phyloP scores from a whole-genome alignment of 192 early-diverging fungal species.

The Coemansia sp. region DNA sequence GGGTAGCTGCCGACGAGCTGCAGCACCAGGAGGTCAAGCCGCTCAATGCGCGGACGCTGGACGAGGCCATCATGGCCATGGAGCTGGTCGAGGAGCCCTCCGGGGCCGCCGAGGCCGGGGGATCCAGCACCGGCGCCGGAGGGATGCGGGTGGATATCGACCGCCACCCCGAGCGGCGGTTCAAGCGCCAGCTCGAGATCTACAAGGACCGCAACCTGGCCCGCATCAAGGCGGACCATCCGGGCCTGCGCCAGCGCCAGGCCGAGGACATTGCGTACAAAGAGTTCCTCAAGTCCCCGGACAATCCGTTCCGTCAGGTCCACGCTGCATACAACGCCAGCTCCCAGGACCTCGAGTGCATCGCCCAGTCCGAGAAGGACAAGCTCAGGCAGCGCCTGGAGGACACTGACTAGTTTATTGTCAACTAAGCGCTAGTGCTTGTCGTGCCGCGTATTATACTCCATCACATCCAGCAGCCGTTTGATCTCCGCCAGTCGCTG shows the following conservation, averaged over 20 bases:
- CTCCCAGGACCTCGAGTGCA: slow-evolving; percentile 51
- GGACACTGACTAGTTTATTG: not conserved
- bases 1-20: slow-evolving; percentile 1
- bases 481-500: slow-evolving; percentile 26
- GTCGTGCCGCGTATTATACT: slow-evolving; percentile 29
- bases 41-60: slow-evolving; percentile 75
- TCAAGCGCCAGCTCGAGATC: slow-evolving; percentile 66
- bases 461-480: slow-evolving; percentile 40
- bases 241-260: slow-evolving; percentile 69
- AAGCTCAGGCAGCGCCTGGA: slow-evolving; percentile 23
- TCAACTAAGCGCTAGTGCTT: not conserved
- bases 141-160: slow-evolving; percentile 60
- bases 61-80: slow-evolving; percentile 79
- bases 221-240: slow-evolving; percentile 71
- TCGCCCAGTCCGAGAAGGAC: slow-evolving; percentile 48
- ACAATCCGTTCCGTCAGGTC: slow-evolving; percentile 74
- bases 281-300: slow-evolving; percentile 67
- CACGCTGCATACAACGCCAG: slow-evolving; percentile 70
- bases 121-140: slow-evolving; percentile 10
- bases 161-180: slow-evolving; percentile 82
- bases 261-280: slow-evolving; percentile 77
- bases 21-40: slow-evolving; percentile 47
- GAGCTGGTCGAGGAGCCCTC: slow-evolving; percentile 29
- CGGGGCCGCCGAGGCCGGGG: slow-evolving; percentile 1
- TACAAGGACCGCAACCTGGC: slow-evolving; percentile 70